Evolutionary conservation across 306 rosid genomes (phyloP).

Genomic region (Luffa acutangula): DNA sequence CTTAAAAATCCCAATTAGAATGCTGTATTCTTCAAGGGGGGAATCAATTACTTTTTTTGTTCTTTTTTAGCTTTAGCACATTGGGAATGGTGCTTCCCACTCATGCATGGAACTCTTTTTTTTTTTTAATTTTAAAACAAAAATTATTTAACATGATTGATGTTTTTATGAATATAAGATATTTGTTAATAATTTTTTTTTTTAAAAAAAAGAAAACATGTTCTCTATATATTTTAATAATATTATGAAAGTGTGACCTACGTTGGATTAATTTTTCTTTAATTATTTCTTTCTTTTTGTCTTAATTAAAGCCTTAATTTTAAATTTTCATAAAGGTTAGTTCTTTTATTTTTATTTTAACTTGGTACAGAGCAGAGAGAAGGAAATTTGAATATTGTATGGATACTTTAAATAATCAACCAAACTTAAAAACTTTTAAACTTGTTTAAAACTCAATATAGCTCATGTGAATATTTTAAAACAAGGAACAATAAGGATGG

Average conservation of each 20-base stretch:
- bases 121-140: neutral
- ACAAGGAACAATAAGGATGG: too few species aligned
- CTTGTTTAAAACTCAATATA: too few species aligned
- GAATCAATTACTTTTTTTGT: neutral
- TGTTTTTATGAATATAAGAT: neutral
- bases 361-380: too few species aligned
- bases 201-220: neutral
- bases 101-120: neutral
- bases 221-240: neutral
- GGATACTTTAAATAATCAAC: too few species aligned
- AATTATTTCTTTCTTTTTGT: neutral
- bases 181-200: neutral
- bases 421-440: too few species aligned
- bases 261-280: neutral
- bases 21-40: neutral
- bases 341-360: too few species aligned
- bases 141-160: neutral
- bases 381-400: too few species aligned
- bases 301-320: neutral
- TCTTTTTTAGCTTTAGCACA: slow-evolving; percentile 1
- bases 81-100: slow-evolving; percentile 5
- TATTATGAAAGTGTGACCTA: neutral
- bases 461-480: too few species aligned
- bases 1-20: slow-evolving; percentile 1
- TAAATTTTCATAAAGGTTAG: neutral